Conservation (phyloP, 768 basidiomycete species). For the Hebeloma cylindrosporum region DNA sequence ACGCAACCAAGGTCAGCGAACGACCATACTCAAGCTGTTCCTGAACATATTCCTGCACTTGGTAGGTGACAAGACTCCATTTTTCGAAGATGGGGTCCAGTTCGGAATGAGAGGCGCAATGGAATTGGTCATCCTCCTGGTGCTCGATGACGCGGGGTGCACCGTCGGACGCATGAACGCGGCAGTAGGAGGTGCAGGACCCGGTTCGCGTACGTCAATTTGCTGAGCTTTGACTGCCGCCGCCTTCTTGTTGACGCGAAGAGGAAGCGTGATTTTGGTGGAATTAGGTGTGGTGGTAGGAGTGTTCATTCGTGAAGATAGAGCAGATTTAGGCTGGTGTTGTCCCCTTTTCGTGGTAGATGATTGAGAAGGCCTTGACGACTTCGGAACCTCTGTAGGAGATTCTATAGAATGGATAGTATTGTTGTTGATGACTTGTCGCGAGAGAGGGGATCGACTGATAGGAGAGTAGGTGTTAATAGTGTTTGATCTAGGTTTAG, state of each 20-base stretch:
- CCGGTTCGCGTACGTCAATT: neutral
- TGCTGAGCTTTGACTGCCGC: constrained; percentile 6
- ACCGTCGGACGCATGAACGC: constrained; percentile 13
- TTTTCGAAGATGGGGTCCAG: constrained; percentile 13
- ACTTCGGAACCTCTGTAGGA: neutral
- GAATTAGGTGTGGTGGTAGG: neutral
- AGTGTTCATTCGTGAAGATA: neutral
- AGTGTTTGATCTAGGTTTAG: constrained; percentile 24
- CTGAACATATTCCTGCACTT: constrained; percentile 24
- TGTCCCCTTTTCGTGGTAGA: neutral
- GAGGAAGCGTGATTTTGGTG: constrained; percentile 6
- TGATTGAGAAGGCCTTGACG: neutral
- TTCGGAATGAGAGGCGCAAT: constrained; percentile 25
- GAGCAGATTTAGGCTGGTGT: constrained; percentile 1
- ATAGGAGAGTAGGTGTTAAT: constrained; percentile 20
- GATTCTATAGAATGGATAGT: neutral
- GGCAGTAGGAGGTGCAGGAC: constrained; percentile 8
- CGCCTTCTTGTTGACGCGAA: constrained; percentile 6
- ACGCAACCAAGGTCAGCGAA: constrained; percentile 14
- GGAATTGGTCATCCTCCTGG: constrained; percentile 17
- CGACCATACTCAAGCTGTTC: constrained; percentile 21
- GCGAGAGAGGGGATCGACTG: constrained; percentile 21
- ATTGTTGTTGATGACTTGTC: constrained; percentile 14
- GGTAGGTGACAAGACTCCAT: constrained; percentile 8
- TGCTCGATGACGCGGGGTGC: neutral